Evolutionary conservation across 805 yeast species (phyloP).

Genomic region (Saturnispora silvae): DNA sequence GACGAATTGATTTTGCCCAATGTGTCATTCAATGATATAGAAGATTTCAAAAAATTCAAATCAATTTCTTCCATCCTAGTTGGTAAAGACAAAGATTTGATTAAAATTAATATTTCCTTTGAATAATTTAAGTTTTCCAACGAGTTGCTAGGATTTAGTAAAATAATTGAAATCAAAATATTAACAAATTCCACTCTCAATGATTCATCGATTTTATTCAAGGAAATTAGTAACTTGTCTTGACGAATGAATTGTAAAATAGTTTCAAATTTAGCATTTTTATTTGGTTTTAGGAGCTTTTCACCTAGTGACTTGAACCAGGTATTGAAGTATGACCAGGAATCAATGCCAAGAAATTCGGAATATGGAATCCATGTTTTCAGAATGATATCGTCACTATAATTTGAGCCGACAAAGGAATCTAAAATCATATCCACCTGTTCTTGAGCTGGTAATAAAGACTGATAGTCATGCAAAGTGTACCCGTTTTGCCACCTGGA

Average conservation of each 20-base stretch:
- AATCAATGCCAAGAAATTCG: slow-evolving; percentile 8
- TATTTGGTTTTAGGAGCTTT: slow-evolving; percentile 5
- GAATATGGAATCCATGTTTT: slow-evolving; percentile 17
- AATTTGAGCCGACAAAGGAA: slow-evolving; percentile 3
- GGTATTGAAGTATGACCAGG: slow-evolving; percentile 14
- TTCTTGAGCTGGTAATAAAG: slow-evolving; percentile 12
- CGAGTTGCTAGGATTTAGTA: slow-evolving; percentile 19
- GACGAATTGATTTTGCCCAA: slow-evolving; percentile 11
- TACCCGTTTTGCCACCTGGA: slow-evolving; percentile 10
- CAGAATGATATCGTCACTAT: slow-evolving; percentile 8
- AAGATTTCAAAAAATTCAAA: neutral
- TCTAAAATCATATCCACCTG: slow-evolving; percentile 15
- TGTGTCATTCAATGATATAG: slow-evolving; percentile 4
- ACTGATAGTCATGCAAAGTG: slow-evolving; percentile 17
- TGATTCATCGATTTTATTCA: slow-evolving; percentile 2
- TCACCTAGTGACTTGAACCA: slow-evolving; percentile 16
- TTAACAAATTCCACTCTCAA: slow-evolving; percentile 13
- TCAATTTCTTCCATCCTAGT: slow-evolving; percentile 2
- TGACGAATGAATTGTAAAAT: slow-evolving; percentile 17
- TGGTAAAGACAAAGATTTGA: slow-evolving; percentile 11
- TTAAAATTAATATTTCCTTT: slow-evolving; percentile 19
- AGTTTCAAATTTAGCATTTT: slow-evolving; percentile 7
- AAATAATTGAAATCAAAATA: slow-evolving; percentile 16
- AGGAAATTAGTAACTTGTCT: slow-evolving; percentile 13
- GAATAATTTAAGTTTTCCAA: slow-evolving; percentile 17